phyloP scores from a whole-genome alignment of 176 grass and related monocot genomes.

The Bolboschoenus planiculmis region DNA sequence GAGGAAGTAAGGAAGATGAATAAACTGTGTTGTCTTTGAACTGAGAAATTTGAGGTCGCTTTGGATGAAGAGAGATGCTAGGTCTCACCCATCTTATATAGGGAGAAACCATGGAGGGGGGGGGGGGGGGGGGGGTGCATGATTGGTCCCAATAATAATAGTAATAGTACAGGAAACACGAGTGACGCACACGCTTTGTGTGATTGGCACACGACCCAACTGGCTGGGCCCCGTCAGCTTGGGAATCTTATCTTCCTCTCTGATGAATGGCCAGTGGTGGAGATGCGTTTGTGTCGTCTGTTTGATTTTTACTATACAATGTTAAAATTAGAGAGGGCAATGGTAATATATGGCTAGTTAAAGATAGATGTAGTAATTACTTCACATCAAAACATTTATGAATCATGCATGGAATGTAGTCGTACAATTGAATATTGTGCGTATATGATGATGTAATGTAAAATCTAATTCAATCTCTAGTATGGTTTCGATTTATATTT shows the following conservation, averaged over 20 bases:
- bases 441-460: too few relatives aligned
- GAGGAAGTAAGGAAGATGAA: background rate
- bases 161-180: background rate
- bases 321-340: background rate
- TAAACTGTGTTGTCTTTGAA: background rate
- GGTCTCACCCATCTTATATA: slow-evolving; percentile 9
- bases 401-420: background rate
- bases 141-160: background rate
- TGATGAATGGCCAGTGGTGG: background rate
- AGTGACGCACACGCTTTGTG: slow-evolving; percentile 14
- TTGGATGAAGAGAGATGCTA: slow-evolving; percentile 11
- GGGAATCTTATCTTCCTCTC: background rate
- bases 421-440: background rate
- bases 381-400: background rate
- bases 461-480: too few relatives aligned
- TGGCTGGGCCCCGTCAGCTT: background rate
- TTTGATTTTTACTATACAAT: background rate
- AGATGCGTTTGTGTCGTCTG: background rate
- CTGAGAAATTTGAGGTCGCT: background rate
- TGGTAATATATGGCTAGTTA: background rate
- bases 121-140: background rate
- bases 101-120: background rate
- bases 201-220: slow-evolving; percentile 13
- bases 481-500: too few relatives aligned
- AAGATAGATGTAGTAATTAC: background rate